Base-by-base conservation (phyloP, 2,329 filamentous ascomycete species). In the Xylariaceae sp. region DNA sequence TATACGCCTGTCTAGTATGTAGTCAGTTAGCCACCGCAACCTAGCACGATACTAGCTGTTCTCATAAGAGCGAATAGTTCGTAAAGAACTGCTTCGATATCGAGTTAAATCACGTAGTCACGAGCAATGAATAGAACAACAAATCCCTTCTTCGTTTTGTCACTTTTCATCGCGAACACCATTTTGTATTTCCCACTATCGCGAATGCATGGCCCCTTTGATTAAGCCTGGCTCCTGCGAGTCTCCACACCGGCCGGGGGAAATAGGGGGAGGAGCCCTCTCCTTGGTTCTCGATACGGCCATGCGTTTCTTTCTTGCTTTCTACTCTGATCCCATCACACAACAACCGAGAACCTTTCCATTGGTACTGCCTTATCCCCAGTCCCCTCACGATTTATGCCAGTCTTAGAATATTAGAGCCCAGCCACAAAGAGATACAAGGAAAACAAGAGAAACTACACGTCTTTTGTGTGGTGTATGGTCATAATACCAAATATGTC, bases 401-500 rank as follows among this genome's bases (percentile, higher is more conserved):
- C 54, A 57, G 56, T 61, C 53, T 62, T 52, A 52, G 61, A 54
- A 61, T 64, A 66, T 66, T 65, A 66, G 29, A 63, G 61, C 58
- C 64, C 66, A 63, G 62, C 59, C 50, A 52, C 59, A 59, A 63
- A 59, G 42, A 49, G 51, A 59, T 37, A 37, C 53, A 63, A 60
- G 61, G 52, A 54, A 54, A 56, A 62, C 50, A 52, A 47, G 58
- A 57, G 50, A 61, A 53, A 52, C 46, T 43, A 48, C 37, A 60
- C 32, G 54, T 54, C 57, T 57, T 56, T 50, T 52, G 56, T 57
- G 52, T 60, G 50, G 23, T 26, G 57, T 51, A 48, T 54, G 44
- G 45, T 56, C 60, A 44, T 60, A 54, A 60, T 58, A 58, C 54
- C 57, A 56, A 54, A 46, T 48, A 57, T 60, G 40, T 47, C 50